phyloP scores from a whole-genome alignment of 1,284 basidiomycete species.

The Trichosporon sp. region DNA sequence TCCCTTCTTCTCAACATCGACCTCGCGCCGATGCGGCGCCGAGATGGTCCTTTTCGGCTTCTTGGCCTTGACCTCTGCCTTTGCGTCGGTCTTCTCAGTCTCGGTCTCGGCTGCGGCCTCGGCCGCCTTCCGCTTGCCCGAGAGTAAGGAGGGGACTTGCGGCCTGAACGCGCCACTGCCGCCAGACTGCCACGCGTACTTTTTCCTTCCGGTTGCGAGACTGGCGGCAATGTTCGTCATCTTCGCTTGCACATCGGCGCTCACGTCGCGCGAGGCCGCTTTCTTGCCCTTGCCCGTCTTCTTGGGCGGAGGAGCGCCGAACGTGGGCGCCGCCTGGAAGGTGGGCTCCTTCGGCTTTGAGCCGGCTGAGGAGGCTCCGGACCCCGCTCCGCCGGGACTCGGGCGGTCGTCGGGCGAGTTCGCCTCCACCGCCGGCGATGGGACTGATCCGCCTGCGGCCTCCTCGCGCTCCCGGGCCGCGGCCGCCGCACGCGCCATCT shows the following conservation, averaged over 20 bases:
- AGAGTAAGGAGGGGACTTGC: conserved; percentile 24
- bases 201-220: conserved; percentile 28
- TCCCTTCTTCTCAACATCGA: conserved; percentile 28
- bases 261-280: conserved; percentile 34
- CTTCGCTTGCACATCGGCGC: conserved; percentile 48
- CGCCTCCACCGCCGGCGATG: conserved; percentile 19
- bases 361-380: conserved; percentile 3
- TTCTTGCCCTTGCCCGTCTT: conserved; percentile 30
- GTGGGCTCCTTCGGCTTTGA: conserved; percentile 25
- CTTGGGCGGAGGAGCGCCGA: conserved; percentile 28
- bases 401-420: conserved; percentile 11
- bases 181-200: conserved; percentile 51
- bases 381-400: conserved; percentile 20
- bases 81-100: not conserved
- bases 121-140: conserved; percentile 31
- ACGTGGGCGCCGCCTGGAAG: conserved; percentile 33
- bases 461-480: conserved; percentile 28
- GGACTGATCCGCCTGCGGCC: conserved; percentile 3
- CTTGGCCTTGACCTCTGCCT: conserved; percentile 29
- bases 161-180: conserved; percentile 26
- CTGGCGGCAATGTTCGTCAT: conserved; percentile 48
- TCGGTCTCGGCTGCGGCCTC: conserved; percentile 9
- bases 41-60: conserved; percentile 30
- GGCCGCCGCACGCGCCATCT: conserved; percentile 38
- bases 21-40: conserved; percentile 26